Conservation (phyloP, 352 stramenopile species). For the Phytopythium boreale region DNA sequence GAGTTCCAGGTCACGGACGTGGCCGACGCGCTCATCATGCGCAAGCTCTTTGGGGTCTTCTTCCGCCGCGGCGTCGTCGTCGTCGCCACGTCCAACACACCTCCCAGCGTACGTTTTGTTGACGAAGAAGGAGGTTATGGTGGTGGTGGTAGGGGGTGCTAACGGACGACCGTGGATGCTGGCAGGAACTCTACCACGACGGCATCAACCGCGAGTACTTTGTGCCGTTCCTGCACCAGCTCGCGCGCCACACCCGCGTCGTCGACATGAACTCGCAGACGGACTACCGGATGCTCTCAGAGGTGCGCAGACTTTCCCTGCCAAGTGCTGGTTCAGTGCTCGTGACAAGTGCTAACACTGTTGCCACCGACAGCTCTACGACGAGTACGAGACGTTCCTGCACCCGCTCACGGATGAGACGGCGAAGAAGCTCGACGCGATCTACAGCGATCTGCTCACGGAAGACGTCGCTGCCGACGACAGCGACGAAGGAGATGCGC, state of each 20-base stretch:
- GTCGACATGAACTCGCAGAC: conserved; percentile 64
- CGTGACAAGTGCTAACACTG: neutral
- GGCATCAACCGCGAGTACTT: conserved; percentile 97
- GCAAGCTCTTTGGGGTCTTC: conserved; percentile 92
- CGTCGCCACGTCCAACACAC: conserved; percentile 95
- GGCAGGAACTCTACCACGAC: conserved; percentile 91
- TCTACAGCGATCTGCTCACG: conserved; percentile 37
- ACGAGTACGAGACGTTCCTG: conserved; percentile 47
- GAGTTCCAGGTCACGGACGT: conserved; percentile 99
- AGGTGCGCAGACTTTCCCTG: conserved; percentile 13
- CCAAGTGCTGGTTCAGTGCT: neutral
- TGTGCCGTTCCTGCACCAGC: conserved; percentile 93
- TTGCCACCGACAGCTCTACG: neutral
- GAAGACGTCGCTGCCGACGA: conserved; percentile 5
- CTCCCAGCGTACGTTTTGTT: conserved; percentile 31
- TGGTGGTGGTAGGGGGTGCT: neutral
- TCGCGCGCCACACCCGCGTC: conserved; percentile 88
- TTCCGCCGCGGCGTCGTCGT: conserved; percentile 91
- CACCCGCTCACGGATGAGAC: conserved; percentile 39
- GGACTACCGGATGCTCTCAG: conserved; percentile 70
- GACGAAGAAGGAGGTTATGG: neutral
- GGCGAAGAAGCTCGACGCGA: conserved; percentile 29
- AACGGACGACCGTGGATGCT: conserved; percentile 9
- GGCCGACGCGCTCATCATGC: conserved; percentile 96
- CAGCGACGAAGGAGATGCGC: conserved; percentile 16